phyloP scores from a whole-genome alignment of 2,329 filamentous ascomycete genomes.

The Neoscytalidium dimidiatum region DNA sequence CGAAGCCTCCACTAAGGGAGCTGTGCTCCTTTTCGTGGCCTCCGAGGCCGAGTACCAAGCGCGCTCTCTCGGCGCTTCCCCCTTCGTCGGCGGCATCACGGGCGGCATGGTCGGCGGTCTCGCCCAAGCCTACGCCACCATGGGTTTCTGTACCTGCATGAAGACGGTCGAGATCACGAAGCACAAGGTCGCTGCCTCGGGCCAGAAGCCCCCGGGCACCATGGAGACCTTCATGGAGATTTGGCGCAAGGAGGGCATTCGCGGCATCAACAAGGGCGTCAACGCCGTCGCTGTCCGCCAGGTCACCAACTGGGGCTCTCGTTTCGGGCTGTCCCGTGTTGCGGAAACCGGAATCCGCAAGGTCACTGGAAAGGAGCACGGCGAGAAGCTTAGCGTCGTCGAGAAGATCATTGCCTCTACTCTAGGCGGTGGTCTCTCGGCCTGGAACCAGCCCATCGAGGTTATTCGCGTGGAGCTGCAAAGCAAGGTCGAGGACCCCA shows the following conservation, averaged over 20 bases:
- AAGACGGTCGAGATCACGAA: slow-evolving; percentile 99
- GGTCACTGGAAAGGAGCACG: slow-evolving; percentile 74
- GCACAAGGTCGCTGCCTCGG: slow-evolving; percentile 84
- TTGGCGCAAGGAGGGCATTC: slow-evolving; percentile 90
- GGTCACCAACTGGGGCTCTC: slow-evolving; percentile 98
- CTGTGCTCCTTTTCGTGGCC: slow-evolving; percentile 97
- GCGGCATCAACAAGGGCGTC: slow-evolving; percentile 96
- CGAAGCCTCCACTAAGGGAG: slow-evolving; percentile 98
- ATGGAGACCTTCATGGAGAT: slow-evolving; percentile 97
- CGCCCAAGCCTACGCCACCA: slow-evolving; percentile 97
- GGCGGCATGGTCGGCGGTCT: slow-evolving; percentile 94
- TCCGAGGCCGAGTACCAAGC: slow-evolving; percentile 97
- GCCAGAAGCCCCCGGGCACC: slow-evolving; percentile 84
- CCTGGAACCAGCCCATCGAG: slow-evolving; percentile 99
- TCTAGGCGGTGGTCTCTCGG: slow-evolving; percentile 89
- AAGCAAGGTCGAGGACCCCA: slow-evolving; percentile 96
- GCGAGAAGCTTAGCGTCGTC: slow-evolving; percentile 71
- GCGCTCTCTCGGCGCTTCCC: slow-evolving; percentile 75
- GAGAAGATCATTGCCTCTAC: slow-evolving; percentile 90
- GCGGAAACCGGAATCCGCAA: slow-evolving; percentile 86
- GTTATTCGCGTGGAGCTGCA: slow-evolving; percentile 99
- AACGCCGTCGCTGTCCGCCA: slow-evolving; percentile 98
- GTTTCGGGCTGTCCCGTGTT: slow-evolving; percentile 90
- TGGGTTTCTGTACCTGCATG: slow-evolving; percentile 99
- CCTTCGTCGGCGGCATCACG: slow-evolving; percentile 85